Evolutionary conservation across 2,329 filamentous ascomycete species (phyloP), one percentile per base, ranked within the genome.

Genomic region (Talaromyces sp.): DNA sequence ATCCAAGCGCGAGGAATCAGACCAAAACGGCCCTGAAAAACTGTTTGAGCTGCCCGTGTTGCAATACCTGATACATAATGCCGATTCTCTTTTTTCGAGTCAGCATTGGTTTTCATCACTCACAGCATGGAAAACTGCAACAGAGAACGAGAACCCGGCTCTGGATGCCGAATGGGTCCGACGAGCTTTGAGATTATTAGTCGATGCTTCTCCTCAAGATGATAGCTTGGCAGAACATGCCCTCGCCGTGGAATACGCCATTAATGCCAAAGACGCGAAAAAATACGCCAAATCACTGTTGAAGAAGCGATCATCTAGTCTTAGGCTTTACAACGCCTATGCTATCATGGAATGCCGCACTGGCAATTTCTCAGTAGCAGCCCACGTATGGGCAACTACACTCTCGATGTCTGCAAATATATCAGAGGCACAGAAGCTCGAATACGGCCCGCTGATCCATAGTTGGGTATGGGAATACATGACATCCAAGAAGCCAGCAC

Each of bases 311-410:
- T 80, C 87, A 0, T 80, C 84, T 0, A 88, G 86, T 66, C 72
- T 90, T 3, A 78, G 81, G 15, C 78, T 97, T 0, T 97, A 96
- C 74, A 89, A 92, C 66, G 85, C 87, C 0, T 96, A 93, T 69
- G 91, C 89, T 0, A 75, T 91, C 15, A 85, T 92, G 3, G 91
- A 96, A 73, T 81, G 77, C 65, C 78, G 79, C 1, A 82, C 82
- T 32, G 84, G 81, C 0, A 87, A 88, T 27, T 66, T 71, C 1
- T 80, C 84, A 0, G 78, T 85, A 54, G 87, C 89, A 4, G 77
- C 81, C 25, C 86, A 85, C 57, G 86, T 95, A 0, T 84, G 93
- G 68, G 72, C 80, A 1, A 88, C 88, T 1, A 88, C 91, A 1
- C 78, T 91, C n/a, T 78, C 78, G 2, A 84, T 87, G 80, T 80